A percentile compares a stretch with the other conserved stretches of the same genome.
Evolutionary conservation across 2,329 filamentous ascomycete species (phyloP).

Genomic region (Parasarocladium wereldwijsianum): DNA sequence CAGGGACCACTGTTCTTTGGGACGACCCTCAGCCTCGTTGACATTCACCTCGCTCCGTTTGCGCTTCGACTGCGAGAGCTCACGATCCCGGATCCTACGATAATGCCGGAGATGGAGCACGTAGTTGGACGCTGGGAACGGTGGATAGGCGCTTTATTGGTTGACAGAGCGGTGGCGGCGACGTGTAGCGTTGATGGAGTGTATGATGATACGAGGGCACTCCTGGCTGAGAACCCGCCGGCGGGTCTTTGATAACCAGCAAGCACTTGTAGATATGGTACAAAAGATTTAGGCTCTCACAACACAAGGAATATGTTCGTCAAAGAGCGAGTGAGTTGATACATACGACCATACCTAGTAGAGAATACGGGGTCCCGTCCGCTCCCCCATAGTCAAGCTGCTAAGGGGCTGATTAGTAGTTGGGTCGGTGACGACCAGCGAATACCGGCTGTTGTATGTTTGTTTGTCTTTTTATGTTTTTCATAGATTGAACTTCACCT

Average conservation of each 20-base stretch:
- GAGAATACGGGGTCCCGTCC: too few species aligned
- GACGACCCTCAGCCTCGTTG: constrained; percentile 43
- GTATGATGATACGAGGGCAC: constrained; percentile 43
- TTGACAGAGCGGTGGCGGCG: constrained; percentile 43
- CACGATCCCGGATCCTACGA: constrained; percentile 40
- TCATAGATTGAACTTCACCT: too few species aligned
- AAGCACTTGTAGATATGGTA: too few species aligned
- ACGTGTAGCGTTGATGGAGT: constrained; percentile 49
- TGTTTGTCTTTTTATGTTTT: too few species aligned
- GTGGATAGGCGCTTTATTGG: constrained; percentile 59
- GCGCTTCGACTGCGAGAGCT: constrained; percentile 39
- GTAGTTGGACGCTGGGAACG: constrained; percentile 48
- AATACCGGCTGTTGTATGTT: too few species aligned
- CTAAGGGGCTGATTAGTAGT: too few species aligned
- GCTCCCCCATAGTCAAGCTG: too few species aligned
- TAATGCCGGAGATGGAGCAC: constrained; percentile 38
- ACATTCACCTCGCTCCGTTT: constrained; percentile 65
- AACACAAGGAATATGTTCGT: too few species aligned
- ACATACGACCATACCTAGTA: too few species aligned
- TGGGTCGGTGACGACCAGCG: too few species aligned
- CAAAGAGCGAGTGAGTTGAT: too few species aligned
- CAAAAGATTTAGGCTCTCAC: constrained; percentile 1
- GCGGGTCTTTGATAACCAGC: too few species aligned
- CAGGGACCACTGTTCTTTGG: constrained; percentile 56
- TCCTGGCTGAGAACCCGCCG: constrained; percentile 16